phyloP scores from a whole-genome alignment of 768 basidiomycete genomes.

The Lactarius deliciosus region DNA sequence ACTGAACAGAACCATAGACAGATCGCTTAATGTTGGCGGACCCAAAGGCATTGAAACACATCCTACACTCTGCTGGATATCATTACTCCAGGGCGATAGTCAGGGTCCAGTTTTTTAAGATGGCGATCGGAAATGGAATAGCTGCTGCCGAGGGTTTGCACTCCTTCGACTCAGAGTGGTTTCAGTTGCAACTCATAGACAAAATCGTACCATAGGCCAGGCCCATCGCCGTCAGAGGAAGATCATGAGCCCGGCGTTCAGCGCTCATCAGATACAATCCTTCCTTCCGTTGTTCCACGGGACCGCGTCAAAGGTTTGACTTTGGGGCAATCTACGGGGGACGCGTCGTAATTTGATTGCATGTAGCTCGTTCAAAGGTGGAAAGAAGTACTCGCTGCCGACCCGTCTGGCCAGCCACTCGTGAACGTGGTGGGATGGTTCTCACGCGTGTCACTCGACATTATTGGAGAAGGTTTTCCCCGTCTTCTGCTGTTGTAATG shows the following conservation, averaged over 20 bases:
- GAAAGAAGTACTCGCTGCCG: conserved; percentile 26
- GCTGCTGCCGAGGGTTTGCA: conserved; percentile 29
- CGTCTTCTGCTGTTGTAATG: neutral
- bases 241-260: conserved; percentile 35
- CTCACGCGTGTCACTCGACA: conserved; percentile 32
- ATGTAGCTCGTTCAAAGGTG: conserved; percentile 31
- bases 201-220: conserved; percentile 15
- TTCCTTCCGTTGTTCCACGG: conserved; percentile 32
- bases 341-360: neutral
- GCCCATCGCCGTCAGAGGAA: conserved; percentile 32
- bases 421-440: conserved; percentile 32
- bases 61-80: conserved; percentile 35
- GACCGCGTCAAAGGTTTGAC: conserved; percentile 28
- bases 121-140: conserved; percentile 29
- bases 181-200: neutral
- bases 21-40: conserved; percentile 5
- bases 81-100: conserved; percentile 26
- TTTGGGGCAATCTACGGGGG: neutral
- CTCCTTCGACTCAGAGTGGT: neutral
- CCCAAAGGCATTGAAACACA: conserved; percentile 33
- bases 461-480: conserved; percentile 32
- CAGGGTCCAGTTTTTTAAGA: conserved; percentile 13
- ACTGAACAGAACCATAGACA: conserved; percentile 21
- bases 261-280: conserved; percentile 29
- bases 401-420: conserved; percentile 8